These are phyloP conservation scores for Leucocoprinus birnbaumii DNA, from an alignment of 768 basidiomycete species.

Conservation along the genomic window DNA sequence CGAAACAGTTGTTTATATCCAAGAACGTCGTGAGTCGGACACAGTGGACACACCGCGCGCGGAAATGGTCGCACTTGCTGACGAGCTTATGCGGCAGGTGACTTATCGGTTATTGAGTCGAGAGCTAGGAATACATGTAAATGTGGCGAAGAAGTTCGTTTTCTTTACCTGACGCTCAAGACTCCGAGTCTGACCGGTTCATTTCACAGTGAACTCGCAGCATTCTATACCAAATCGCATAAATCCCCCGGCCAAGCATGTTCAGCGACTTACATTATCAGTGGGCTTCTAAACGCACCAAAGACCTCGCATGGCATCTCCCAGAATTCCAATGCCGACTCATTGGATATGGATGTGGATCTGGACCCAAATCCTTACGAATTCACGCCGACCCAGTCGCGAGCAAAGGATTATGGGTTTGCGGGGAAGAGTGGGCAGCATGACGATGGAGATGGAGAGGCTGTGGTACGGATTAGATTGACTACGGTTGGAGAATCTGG, in stretches of 20 bases:
- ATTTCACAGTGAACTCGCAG: constrained; percentile 55
- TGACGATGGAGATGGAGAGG: constrained; percentile 26
- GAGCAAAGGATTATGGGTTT: neutral
- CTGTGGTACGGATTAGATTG: constrained; percentile 39
- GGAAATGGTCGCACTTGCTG: neutral
- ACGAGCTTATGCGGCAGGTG: constrained; percentile 42
- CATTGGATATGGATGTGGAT: constrained; percentile 24
- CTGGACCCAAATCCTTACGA: constrained; percentile 30
- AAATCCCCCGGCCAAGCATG: constrained; percentile 37
- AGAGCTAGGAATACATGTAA: constrained; percentile 68
- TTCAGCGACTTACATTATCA: constrained; percentile 71
- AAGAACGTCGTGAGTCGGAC: constrained; percentile 37
- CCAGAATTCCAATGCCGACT: constrained; percentile 19
- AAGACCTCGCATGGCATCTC: neutral
- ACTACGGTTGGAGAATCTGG: constrained; percentile 61
- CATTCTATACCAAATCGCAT: constrained; percentile 45
- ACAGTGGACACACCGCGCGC: too few species aligned
- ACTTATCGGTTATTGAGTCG: constrained; percentile 79
- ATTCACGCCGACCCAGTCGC: constrained; percentile 11
- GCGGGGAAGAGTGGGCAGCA: constrained; percentile 16
- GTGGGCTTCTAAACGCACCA: constrained; percentile 45
- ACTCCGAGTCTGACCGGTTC: neutral
- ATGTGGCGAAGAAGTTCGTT: constrained; percentile 72
- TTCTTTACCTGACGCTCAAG: neutral
- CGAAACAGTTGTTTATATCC: constrained; percentile 49